These are phyloP conservation scores for Polysphondylium violaceum DNA, from an alignment of 78 protist genomes.

Conservation along the genomic window DNA sequence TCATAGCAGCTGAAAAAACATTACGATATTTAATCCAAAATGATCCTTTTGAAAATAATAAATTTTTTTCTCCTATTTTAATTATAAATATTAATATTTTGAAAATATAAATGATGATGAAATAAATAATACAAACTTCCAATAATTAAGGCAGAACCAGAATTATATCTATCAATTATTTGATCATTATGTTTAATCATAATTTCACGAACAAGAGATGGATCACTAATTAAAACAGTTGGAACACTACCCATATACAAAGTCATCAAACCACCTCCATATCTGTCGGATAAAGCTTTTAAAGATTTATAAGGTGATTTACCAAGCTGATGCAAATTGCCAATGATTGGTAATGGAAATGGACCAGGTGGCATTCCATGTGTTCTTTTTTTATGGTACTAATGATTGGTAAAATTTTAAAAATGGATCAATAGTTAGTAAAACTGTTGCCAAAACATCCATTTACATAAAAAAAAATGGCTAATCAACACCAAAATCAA, in stretches of 20 bases:
- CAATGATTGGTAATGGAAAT: constrained; percentile 62
- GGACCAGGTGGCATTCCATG: constrained; percentile 80
- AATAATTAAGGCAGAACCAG: constrained; percentile 58
- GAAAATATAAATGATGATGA: not conserved
- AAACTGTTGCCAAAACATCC: too few species aligned
- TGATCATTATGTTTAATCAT: constrained; percentile 30
- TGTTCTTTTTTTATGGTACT: constrained; percentile 61
- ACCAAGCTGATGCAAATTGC: constrained; percentile 61
- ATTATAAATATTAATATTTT: not conserved
- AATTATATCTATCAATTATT: constrained; percentile 60
- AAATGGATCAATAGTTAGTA: not conserved
- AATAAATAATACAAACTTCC: constrained; percentile 36
- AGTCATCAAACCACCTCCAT: constrained; percentile 70
- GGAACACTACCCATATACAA: constrained; percentile 68
- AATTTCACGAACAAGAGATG: constrained; percentile 31
- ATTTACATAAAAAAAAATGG: not conserved
- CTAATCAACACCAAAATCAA: not conserved
- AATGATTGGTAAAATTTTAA: not conserved
- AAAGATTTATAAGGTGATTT: constrained; percentile 51
- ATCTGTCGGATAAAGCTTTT: constrained; percentile 41
- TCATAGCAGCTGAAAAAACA: constrained; percentile 48
- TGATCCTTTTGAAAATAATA: constrained; percentile 67
- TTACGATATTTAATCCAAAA: constrained; percentile 68
- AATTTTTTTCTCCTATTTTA: constrained; percentile 60
- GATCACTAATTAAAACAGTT: constrained; percentile 62